Conservation (phyloP, 192 early-diverging fungal genomes). For the Coemansia furcata region DNA sequence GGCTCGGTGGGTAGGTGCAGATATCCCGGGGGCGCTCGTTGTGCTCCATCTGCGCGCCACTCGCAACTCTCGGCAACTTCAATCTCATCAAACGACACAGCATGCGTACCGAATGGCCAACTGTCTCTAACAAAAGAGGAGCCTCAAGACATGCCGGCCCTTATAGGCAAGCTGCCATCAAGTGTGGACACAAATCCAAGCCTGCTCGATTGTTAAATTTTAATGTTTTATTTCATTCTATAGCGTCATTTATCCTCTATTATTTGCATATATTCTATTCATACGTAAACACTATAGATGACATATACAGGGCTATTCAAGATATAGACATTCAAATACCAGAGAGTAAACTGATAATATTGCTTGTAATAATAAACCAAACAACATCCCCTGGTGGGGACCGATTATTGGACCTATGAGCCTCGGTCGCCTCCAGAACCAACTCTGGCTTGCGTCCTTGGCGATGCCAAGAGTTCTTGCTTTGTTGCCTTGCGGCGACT, state of each 20-base stretch:
- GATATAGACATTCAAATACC: too few species aligned
- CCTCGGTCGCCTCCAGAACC: too few species aligned
- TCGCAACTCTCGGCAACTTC: slow-evolving; percentile 44
- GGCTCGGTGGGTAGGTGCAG: not conserved
- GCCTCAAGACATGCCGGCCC: not conserved
- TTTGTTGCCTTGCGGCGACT: too few species aligned
- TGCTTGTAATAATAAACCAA: too few species aligned
- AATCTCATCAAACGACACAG: slow-evolving; percentile 46
- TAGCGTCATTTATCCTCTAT: not conserved
- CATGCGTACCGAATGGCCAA: slow-evolving; percentile 32
- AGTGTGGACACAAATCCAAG: not conserved
- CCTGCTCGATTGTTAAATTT: not conserved
- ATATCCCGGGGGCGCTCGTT: not conserved
- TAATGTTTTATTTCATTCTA: not conserved
- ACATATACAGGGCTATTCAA: too few species aligned
- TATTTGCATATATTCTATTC: not conserved
- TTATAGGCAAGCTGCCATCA: not conserved
- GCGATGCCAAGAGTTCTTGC: too few species aligned
- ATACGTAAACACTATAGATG: not conserved
- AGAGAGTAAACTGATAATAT: too few species aligned
- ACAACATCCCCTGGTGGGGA: too few species aligned
- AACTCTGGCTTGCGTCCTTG: too few species aligned
- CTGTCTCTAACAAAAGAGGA: slow-evolving; percentile 26
- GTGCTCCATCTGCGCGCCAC: slow-evolving; percentile 6
- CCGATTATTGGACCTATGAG: too few species aligned